Percentiles rank a stretch among this genome's conserved stretches.
These are phyloP conservation scores for Aurantiochytrium sp. DNA, from an alignment of 108 stramenopile genomes.

Conservation along the genomic window DNA sequence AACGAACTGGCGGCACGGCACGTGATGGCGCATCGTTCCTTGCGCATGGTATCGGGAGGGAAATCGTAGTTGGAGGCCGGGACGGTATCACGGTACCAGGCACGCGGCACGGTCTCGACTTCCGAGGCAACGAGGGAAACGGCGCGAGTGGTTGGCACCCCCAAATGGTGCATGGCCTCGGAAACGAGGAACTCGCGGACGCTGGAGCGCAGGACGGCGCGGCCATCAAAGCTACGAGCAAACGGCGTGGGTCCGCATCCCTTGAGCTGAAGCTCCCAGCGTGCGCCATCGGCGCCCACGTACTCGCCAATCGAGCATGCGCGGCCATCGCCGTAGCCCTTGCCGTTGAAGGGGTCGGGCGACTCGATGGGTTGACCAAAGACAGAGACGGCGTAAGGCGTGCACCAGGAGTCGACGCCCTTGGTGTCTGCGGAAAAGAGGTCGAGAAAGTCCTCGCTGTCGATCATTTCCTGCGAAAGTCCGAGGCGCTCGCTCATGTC, in stretches of 20 bases:
- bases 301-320: constrained; percentile 71
- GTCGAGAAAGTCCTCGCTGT: not conserved
- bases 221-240: constrained; percentile 84
- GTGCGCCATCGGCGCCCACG: not conserved
- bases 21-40: constrained; percentile 74
- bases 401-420: constrained; percentile 57
- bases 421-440: constrained; percentile 55
- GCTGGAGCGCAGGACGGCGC: constrained; percentile 79
- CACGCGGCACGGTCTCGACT: constrained; percentile 56
- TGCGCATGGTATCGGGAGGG: constrained; percentile 67
- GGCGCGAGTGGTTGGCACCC: constrained; percentile 78
- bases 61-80: constrained; percentile 1
- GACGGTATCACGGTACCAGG: constrained; percentile 55
- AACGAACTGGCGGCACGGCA: constrained; percentile 68
- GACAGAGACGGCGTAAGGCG: constrained; percentile 73
- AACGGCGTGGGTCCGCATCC: constrained; percentile 90
- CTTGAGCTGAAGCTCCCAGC: constrained; percentile 89
- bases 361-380: constrained; percentile 64
- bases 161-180: constrained; percentile 87
- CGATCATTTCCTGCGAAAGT: not conserved
- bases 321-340: constrained; percentile 78
- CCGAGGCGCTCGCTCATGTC: not conserved
- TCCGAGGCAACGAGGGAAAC: constrained; percentile 59
- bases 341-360: constrained; percentile 72
- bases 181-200: constrained; percentile 87